Evolutionary conservation across 352 stramenopile species (phyloP).

Genomic region (Phytophthora tubulina): DNA sequence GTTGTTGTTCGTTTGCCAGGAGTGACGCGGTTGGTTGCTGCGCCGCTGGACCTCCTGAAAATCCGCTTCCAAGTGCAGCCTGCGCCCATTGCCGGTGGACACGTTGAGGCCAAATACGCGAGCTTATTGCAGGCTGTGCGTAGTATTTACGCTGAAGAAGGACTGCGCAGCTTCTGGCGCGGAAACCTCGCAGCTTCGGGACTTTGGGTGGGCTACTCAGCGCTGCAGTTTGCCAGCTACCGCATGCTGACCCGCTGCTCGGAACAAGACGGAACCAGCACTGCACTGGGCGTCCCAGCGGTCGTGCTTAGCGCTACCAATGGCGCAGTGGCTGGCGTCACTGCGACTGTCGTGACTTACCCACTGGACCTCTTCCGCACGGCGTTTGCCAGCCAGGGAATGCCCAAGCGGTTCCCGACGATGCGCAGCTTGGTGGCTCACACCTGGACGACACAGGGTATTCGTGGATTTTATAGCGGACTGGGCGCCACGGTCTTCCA

Average conservation of each 20-base stretch:
- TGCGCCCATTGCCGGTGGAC: slow-evolving; percentile 46
- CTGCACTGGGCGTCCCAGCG: background rate
- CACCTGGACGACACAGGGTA: slow-evolving; percentile 76
- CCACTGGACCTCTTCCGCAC: slow-evolving; percentile 96
- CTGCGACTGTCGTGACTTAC: slow-evolving; percentile 93
- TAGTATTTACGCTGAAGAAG: slow-evolving; percentile 86
- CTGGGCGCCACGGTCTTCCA: slow-evolving; percentile 87
- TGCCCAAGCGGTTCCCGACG: slow-evolving; percentile 84
- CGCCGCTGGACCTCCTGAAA: slow-evolving; percentile 85
- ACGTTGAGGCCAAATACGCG: slow-evolving; percentile 54
- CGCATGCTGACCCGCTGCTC: slow-evolving; percentile 57
- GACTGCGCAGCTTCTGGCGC: slow-evolving; percentile 83
- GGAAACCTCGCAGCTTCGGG: slow-evolving; percentile 80
- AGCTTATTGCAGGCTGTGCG: slow-evolving; percentile 63
- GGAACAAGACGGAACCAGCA: slow-evolving; percentile 33
- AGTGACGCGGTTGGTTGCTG: slow-evolving; percentile 70
- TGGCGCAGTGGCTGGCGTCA: slow-evolving; percentile 88
- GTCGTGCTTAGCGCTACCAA: slow-evolving; percentile 71
- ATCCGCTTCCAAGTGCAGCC: slow-evolving; percentile 88
- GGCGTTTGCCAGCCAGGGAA: slow-evolving; percentile 92
- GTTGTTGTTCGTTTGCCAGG: slow-evolving; percentile 37
- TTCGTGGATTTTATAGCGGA: slow-evolving; percentile 93
- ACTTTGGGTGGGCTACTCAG: slow-evolving; percentile 88
- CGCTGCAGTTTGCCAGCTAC: slow-evolving; percentile 80
- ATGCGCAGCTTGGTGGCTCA: slow-evolving; percentile 80